phyloP scores from a whole-genome alignment of 2,329 filamentous ascomycete species.

The Xylaria arbuscula region DNA sequence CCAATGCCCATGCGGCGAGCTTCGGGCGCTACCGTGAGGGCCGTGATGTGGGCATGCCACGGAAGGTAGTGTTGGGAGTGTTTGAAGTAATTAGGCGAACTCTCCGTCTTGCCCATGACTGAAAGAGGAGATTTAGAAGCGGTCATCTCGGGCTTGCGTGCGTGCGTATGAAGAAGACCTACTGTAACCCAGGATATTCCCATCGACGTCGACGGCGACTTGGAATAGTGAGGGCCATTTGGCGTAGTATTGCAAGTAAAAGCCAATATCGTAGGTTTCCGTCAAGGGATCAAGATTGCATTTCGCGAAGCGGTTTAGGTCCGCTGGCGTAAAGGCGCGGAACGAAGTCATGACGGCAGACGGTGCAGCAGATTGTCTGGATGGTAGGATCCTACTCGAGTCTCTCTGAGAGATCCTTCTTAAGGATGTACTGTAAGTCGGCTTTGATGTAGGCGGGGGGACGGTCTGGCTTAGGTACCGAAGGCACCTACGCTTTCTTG shows the following conservation, averaged over 20 bases:
- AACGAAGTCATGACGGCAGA: conserved; percentile 77
- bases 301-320: conserved; percentile 89
- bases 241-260: conserved; percentile 95
- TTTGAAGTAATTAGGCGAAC: conserved; percentile 78
- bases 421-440: no score
- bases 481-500: no score
- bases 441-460: no score
- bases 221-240: conserved; percentile 97
- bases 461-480: no score
- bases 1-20: conserved; percentile 89
- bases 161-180: conserved; percentile 51
- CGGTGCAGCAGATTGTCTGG: not conserved
- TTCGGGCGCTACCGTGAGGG: conserved; percentile 88
- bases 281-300: conserved; percentile 96
- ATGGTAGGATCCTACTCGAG: not conserved
- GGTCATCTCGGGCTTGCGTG: not conserved
- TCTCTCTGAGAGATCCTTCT: not conserved
- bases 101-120: conserved; percentile 98
- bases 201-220: conserved; percentile 85
- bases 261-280: conserved; percentile 96
- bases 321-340: conserved; percentile 83
- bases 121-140: conserved; percentile 44
- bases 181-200: conserved; percentile 97
- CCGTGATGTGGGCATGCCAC: conserved; percentile 99
- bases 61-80: conserved; percentile 92